Evolutionary conservation across 345 rosid species (phyloP).

Genomic region (Atalantia buxifolia): DNA sequence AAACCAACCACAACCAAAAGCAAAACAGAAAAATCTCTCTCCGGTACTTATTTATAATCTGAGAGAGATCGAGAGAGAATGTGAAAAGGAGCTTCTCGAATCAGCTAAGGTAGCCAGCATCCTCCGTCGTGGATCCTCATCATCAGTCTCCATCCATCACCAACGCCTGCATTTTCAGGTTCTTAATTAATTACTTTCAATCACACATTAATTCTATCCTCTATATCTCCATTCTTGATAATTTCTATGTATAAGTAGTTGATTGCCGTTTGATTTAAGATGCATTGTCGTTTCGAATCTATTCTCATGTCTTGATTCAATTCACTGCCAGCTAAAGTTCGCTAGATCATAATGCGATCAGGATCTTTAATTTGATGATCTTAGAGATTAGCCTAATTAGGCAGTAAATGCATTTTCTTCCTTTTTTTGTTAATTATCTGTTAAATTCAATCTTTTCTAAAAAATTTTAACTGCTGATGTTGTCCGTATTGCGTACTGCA

Average conservation of each 20-base stretch:
- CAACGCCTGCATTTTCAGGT: constrained; percentile 10
- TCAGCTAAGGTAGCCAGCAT: constrained; percentile 2
- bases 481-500: no score
- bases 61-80: constrained; percentile 7
- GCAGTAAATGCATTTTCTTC: no score
- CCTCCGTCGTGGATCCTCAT: constrained; percentile 22
- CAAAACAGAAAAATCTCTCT: constrained; percentile 10
- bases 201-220: background rate
- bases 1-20: constrained; percentile 1
- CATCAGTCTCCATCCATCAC: background rate
- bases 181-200: background rate
- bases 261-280: background rate
- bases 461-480: no score
- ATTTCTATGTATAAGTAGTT: no score
- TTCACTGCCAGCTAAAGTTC: background rate
- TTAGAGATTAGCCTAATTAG: background rate
- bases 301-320: background rate
- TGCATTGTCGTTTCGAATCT: background rate
- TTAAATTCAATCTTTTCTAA: no score
- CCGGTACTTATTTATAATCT: background rate
- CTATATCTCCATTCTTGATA: background rate
- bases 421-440: no score
- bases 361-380: background rate
- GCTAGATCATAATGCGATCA: background rate
- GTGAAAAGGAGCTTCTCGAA: constrained; percentile 18